Percentiles rank a stretch among this genome's conserved stretches.
Conservation (phyloP, 1,139 yeast genomes). For the Chernovozyma sophiae-reginae region DNA sequence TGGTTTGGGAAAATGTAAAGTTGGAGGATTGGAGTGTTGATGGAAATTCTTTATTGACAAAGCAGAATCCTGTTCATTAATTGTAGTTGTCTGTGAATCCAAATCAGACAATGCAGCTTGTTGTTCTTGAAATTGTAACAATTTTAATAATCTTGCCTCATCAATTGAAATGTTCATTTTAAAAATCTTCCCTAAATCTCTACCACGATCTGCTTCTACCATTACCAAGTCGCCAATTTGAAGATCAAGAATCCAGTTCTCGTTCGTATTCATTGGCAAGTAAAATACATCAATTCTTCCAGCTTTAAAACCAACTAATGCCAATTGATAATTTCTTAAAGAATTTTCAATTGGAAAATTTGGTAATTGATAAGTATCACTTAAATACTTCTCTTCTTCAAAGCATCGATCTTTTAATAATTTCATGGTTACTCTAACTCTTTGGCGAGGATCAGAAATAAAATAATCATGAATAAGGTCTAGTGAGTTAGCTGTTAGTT, state of each 20-base stretch:
- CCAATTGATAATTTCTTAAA: constrained; percentile 34
- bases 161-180: constrained; percentile 64
- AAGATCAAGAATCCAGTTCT: constrained; percentile 15
- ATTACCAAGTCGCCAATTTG: constrained; percentile 76
- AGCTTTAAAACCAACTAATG: constrained; percentile 79
- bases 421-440: constrained; percentile 34
- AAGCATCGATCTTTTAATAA: constrained; percentile 22
- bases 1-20: constrained; percentile 65
- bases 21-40: constrained; percentile 30
- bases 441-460: constrained; percentile 34
- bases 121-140: constrained; percentile 54
- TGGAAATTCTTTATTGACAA: constrained; percentile 22
- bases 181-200: constrained; percentile 79
- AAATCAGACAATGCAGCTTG: constrained; percentile 44
- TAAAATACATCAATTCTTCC: constrained; percentile 84
- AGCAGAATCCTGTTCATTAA: constrained; percentile 9
- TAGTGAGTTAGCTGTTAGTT: constrained; percentile 3
- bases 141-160: constrained; percentile 53
- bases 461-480: constrained; percentile 34
- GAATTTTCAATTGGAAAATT: constrained; percentile 38
- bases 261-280: constrained; percentile 38
- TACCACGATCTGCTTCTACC: constrained; percentile 97
- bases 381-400: constrained; percentile 26
- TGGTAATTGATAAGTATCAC: constrained; percentile 36
- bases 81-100: constrained; percentile 8